These are phyloP conservation scores for Flueggea neowawraea DNA, from an alignment of 441 rosid species.

Conservation along the genomic window DNA sequence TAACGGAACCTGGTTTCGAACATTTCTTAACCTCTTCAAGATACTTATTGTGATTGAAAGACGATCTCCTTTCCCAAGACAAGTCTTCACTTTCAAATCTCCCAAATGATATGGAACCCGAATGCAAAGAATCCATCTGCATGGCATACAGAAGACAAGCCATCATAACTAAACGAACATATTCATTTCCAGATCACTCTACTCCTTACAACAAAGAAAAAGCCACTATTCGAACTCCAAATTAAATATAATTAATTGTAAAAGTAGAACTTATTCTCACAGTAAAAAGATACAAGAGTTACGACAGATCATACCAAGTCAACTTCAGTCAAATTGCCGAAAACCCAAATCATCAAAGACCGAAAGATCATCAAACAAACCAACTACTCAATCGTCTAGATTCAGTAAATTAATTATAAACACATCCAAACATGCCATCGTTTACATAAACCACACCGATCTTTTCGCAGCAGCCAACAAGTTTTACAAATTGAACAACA, in stretches of 20 bases:
- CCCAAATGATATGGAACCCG: constrained; percentile 91
- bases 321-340: too few relatives aligned
- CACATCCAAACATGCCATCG: too few relatives aligned
- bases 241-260: background rate
- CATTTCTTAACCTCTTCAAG: constrained; percentile 89
- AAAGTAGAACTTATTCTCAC: too few relatives aligned
- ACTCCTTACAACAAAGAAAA: background rate
- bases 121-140: constrained; percentile 64
- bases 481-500: too few relatives aligned
- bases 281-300: background rate
- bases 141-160: constrained; percentile 16
- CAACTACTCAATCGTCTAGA: background rate
- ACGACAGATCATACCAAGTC: too few relatives aligned
- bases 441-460: too few relatives aligned
- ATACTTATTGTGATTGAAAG: constrained; percentile 77
- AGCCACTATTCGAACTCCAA: too few relatives aligned
- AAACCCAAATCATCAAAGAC: too few relatives aligned
- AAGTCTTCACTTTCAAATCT: constrained; percentile 75
- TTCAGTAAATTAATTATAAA: too few relatives aligned
- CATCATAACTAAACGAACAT: background rate
- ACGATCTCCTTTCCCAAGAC: constrained; percentile 83
- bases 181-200: background rate
- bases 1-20: constrained; percentile 85
- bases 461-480: too few relatives aligned
- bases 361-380: too few relatives aligned